Conservation (phyloP, 2,329 filamentous ascomycete genomes). For the Nigrospora sphaerica region DNA sequence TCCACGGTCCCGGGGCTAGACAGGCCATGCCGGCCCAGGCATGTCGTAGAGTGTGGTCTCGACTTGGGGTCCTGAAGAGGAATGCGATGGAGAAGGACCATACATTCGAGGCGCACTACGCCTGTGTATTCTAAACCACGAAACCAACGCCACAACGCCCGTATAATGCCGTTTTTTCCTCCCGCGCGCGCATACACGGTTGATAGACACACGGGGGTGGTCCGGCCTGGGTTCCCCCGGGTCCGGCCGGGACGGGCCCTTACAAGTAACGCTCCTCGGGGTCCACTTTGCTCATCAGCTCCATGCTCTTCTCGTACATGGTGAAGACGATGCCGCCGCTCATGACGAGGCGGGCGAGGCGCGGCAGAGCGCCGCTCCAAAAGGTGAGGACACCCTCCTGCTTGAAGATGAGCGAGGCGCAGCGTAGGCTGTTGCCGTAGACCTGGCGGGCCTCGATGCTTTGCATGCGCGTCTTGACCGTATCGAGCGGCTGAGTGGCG, state of each 20-base stretch:
- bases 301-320: conserved; percentile 97
- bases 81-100: no score
- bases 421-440: conserved; percentile 85
- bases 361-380: conserved; percentile 87
- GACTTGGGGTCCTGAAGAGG: no score
- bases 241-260: not conserved
- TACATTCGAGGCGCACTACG: no score
- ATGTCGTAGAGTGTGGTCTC: no score
- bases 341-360: conserved; percentile 76
- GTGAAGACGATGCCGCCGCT: conserved; percentile 97
- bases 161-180: no score
- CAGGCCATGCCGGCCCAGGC: no score
- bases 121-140: no score
- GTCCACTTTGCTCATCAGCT: conserved; percentile 71
- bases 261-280: conserved; percentile 79
- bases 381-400: conserved; percentile 86
- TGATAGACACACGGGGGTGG: no score
- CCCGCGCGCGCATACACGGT: no score
- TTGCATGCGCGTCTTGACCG: conserved; percentile 97
- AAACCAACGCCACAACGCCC: no score
- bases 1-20: no score
- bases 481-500: conserved; percentile 71
- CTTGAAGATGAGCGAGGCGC: conserved; percentile 74
- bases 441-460: conserved; percentile 74
- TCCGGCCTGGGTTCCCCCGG: no score